These are phyloP conservation scores for Arctium lappa DNA, from an alignment of 129 eudicot genomes.

Conservation along the genomic window DNA sequence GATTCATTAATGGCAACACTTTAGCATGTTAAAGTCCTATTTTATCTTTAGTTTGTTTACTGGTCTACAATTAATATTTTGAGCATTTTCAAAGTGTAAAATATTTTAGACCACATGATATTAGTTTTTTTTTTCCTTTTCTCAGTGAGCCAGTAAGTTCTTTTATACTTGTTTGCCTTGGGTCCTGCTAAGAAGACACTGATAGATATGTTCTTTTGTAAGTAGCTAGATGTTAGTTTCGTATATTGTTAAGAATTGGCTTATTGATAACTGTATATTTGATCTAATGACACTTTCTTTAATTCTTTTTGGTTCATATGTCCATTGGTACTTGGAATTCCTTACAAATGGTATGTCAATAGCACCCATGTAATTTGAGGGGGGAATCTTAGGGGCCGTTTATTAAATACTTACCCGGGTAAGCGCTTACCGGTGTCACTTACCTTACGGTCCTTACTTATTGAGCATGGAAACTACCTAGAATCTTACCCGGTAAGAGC, in stretches of 20 bases:
- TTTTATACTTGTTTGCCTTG: background rate
- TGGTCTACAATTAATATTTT: background rate
- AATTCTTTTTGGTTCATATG: background rate
- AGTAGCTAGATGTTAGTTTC: background rate
- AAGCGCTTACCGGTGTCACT: no score
- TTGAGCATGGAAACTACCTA: no score
- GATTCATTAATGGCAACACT: background rate
- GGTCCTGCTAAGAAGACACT: background rate
- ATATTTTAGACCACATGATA: background rate
- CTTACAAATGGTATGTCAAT: background rate
- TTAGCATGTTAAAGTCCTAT: background rate
- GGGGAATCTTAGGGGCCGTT: background rate
- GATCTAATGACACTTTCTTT: background rate
- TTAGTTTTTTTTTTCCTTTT: background rate
- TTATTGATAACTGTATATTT: background rate
- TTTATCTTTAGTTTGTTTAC: background rate
- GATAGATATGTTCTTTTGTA: background rate
- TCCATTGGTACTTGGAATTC: background rate
- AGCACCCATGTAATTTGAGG: background rate
- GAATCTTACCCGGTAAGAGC: no score
- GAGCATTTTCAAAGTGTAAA: background rate
- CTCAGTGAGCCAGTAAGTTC: background rate
- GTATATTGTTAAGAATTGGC: background rate
- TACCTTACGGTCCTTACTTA: no score
- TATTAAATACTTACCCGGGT: no score